Evolutionary conservation across 345 rosid genomes (phyloP).

Genomic region (Erysimum cheiranthoides): DNA sequence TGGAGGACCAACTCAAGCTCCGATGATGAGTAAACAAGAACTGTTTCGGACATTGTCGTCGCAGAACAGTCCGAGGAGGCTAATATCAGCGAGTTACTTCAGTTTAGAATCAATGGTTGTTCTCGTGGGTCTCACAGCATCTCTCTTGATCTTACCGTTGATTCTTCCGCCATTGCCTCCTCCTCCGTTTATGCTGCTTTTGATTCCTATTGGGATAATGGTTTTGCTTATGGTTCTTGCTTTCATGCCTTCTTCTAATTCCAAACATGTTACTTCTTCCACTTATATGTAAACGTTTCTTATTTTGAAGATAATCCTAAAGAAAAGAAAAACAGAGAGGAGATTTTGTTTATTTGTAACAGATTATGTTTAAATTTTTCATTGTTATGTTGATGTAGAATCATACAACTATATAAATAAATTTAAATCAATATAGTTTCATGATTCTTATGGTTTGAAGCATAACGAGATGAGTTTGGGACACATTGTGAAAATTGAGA

Average conservation of each 20-base stretch:
- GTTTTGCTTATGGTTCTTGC: conserved; percentile 73
- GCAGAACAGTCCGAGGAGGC: conserved; percentile 48
- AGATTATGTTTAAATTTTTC: too few relatives aligned
- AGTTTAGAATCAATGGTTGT: conserved; percentile 67
- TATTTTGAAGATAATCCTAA: conserved; percentile 9
- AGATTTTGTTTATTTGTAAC: conserved; percentile 19
- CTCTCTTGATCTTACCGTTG: conserved; percentile 76
- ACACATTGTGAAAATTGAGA: neutral
- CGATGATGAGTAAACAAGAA: conserved; percentile 42
- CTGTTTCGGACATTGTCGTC: conserved; percentile 41
- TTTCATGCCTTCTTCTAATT: conserved; percentile 63
- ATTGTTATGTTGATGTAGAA: neutral
- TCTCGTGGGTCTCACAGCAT: conserved; percentile 67
- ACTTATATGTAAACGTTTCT: conserved; percentile 39
- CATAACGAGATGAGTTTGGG: neutral
- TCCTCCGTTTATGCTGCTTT: conserved; percentile 78
- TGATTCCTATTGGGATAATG: conserved; percentile 75
- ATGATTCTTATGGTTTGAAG: neutral
- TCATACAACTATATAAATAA: conserved; percentile 9
- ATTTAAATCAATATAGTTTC: neutral
- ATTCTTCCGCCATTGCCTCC: conserved; percentile 87
- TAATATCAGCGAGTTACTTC: conserved; percentile 57
- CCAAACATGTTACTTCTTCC: conserved; percentile 38
- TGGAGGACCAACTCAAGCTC: conserved; percentile 23
- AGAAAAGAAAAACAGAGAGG: neutral